Evolutionary conservation across 73 alveolate species (phyloP).

Genomic region (Paramecium octaurelia): DNA sequence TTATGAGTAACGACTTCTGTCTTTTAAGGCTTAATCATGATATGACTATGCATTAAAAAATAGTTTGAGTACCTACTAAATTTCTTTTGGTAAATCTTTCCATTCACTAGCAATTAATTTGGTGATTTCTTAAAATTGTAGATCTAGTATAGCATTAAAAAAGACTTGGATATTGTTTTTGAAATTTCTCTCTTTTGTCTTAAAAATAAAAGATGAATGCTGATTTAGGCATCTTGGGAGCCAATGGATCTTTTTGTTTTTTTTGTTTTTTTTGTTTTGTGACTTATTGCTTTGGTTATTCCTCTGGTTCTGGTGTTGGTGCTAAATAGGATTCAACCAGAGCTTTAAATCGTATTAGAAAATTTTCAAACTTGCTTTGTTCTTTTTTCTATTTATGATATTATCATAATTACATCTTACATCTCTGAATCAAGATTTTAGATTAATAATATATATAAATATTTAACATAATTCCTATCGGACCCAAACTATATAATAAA

Average conservation of each 20-base stretch:
- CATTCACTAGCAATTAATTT: slow-evolving; percentile 62
- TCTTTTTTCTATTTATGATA: slow-evolving; percentile 20
- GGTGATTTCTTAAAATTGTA: slow-evolving; percentile 49
- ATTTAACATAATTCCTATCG: background rate
- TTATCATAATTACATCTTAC: background rate
- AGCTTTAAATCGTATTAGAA: background rate
- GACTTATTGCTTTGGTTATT: background rate
- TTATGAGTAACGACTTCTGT: slow-evolving; percentile 7
- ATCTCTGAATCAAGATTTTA: background rate
- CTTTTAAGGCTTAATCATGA: background rate
- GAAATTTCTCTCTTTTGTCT: slow-evolving; percentile 57
- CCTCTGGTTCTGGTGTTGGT: slow-evolving; percentile 5
- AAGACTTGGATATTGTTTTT: slow-evolving; percentile 46
- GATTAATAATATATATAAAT: background rate
- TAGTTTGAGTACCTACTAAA: slow-evolving; percentile 1
- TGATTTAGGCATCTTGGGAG: slow-evolving; percentile 60
- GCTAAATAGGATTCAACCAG: background rate
- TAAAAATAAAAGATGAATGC: slow-evolving; percentile 57
- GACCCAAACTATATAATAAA: background rate
- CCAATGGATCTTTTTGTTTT: slow-evolving; percentile 52
- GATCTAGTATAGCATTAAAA: background rate
- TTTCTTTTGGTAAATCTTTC: slow-evolving; percentile 58
- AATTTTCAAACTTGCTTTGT: slow-evolving; percentile 22
- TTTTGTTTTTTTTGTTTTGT: slow-evolving; percentile 21
- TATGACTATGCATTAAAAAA: background rate